Evolutionary conservation across 805 yeast species (phyloP), one percentile per base, ranked within the genome.

Genomic region (Saccharomycopsis olivae): DNA sequence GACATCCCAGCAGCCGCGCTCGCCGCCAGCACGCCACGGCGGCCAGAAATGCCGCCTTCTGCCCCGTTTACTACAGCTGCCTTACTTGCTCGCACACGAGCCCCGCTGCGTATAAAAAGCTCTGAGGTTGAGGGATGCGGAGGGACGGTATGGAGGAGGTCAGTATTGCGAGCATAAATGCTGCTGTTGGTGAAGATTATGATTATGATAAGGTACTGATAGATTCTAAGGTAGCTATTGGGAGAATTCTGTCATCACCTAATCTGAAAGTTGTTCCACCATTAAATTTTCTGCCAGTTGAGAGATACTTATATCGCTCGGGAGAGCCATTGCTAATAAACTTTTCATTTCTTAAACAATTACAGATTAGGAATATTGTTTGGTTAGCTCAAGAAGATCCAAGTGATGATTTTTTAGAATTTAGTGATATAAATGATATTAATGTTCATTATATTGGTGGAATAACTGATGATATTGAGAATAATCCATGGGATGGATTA

Each of bases 341-440:
- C 57, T 88, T 88, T 59, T 79, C 89, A 36, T 92, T 89, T 54
- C 59, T 92, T 25, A 68, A 76, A 44, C 80, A 82, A 49, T 65
- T 89, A 45, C 68, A 80, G 42, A 65, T 89, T 39, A 76, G 75
- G 41, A 81, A 94, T 3, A 81, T 92, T 25, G 72, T 92, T 4
- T 89, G 98, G 98, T 66, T 92, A 33, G 95, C 96, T 1, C 80
- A 82, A 28, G 98, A 89, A 55, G 98, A 89, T 56, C 98, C 98
- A 0, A 81, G 76, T 45, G 97, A 89, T 52, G 82, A 78, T 36
- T 73, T 92, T 48, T 61, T 87, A 39, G 88, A 79, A 52, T 92
- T 84, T 57, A 83, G 88, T 34, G 84, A 79, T 44, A 71, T 68
- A 17, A 69, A 79, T 50, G 70, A 73, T 43, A 86, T 92, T 46